These are phyloP conservation scores for Leishmania major DNA, from an alignment of 208 protist genomes.

Conservation along the genomic window DNA sequence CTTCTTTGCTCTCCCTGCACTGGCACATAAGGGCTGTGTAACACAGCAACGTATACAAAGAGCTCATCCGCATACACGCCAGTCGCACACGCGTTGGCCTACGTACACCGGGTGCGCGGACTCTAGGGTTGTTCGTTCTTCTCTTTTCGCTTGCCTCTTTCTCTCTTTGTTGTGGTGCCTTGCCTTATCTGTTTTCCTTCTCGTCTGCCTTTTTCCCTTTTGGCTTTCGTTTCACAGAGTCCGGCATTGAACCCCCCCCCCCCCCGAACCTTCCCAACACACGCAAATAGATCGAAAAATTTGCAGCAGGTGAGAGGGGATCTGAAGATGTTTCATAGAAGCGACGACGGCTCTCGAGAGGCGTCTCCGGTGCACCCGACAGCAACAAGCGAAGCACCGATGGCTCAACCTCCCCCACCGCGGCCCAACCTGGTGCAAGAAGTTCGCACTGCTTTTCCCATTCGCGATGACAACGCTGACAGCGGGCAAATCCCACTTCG, in stretches of 20 bases:
- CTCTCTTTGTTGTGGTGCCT: no score
- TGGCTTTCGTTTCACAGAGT: neutral
- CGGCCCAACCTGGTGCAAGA: neutral
- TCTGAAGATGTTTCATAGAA: neutral
- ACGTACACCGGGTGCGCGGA: neutral
- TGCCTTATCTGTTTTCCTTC: neutral
- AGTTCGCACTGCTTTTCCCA: neutral
- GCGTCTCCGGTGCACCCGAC: neutral
- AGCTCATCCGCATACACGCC: neutral
- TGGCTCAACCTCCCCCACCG: neutral
- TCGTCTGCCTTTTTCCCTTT: neutral
- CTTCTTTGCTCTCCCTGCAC: neutral
- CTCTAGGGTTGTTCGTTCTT: neutral
- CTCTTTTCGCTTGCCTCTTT: neutral
- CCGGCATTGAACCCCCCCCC: neutral
- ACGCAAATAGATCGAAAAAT: neutral
- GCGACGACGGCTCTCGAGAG: neutral
- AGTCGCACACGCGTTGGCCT: neutral
- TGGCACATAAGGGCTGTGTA: neutral
- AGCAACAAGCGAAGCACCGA: neutral
- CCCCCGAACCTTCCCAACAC: neutral
- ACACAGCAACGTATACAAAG: neutral
- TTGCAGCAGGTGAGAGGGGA: neutral
- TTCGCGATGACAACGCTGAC: neutral
- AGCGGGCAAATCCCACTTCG: neutral